Evolutionary conservation across 2,329 filamentous ascomycete species (phyloP).

Genomic region (Colletotrichum sojae): DNA sequence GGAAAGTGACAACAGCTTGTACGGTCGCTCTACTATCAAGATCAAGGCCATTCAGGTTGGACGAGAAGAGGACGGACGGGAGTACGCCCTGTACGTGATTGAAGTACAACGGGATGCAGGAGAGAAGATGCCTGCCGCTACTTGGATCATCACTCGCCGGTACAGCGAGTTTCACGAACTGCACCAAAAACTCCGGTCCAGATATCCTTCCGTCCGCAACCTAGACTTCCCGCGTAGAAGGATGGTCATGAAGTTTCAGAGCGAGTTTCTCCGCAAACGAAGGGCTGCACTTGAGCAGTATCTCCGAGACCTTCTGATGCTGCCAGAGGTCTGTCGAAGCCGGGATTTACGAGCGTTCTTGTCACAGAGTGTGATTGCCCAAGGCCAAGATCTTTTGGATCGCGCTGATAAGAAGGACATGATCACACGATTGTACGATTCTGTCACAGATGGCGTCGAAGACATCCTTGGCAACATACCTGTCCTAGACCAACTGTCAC

Average conservation of each 20-base stretch:
- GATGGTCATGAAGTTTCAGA: conserved; percentile 96
- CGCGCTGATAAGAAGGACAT: conserved; percentile 84
- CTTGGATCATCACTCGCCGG: conserved; percentile 91
- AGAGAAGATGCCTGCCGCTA: conserved; percentile 96
- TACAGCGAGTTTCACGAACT: conserved; percentile 98
- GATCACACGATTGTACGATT: conserved; percentile 95
- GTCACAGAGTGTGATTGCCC: conserved; percentile 85
- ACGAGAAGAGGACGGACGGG: conserved; percentile 90
- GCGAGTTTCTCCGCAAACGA: conserved; percentile 93
- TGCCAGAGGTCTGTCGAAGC: conserved; percentile 95
- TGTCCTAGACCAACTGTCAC: conserved; percentile 92
- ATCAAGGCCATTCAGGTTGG: conserved; percentile 96
- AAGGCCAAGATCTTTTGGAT: conserved; percentile 69
- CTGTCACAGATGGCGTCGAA: conserved; percentile 97
- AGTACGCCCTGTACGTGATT: conserved; percentile 93
- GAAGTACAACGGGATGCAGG: conserved; percentile 92
- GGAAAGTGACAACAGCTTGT: conserved; percentile 97
- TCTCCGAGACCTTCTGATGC: conserved; percentile 82
- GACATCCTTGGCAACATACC: conserved; percentile 97
- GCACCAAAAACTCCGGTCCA: conserved; percentile 86
- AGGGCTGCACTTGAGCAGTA: conserved; percentile 88
- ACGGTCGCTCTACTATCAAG: conserved; percentile 88
- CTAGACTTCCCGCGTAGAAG: conserved; percentile 93
- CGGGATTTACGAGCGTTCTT: conserved; percentile 93
- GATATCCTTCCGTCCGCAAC: conserved; percentile 89